Base-by-base conservation (phyloP, 2,329 filamentous ascomycete genomes). In the Aspergillus fischeri region DNA sequence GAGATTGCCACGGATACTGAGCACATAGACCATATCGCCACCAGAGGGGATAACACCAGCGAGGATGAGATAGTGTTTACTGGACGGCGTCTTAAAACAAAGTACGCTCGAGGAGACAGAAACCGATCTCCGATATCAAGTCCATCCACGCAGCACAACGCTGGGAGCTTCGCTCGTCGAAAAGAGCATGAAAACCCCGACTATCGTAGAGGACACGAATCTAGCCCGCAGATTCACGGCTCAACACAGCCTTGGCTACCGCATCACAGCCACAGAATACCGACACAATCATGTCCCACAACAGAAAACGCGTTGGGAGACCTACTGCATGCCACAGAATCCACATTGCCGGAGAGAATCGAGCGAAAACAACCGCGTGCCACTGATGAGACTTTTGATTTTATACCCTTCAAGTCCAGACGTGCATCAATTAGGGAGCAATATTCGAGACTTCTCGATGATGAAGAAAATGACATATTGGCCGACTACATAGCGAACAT, bases 31-130 rank as follows among this genome's bases (percentile, higher is more conserved):
- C 71, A 71, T 5, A 55, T 57, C 27, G 54, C 70, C 1, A 66
- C 68, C 6, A 81, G 14, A 38, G 32, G 32, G 9, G 44, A 81
- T 0, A 80, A 85, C 61, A 90, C 88, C 0, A 89, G 87, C 65
- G 89, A 90, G 50, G 90, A 96, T 49, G 74, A 77, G 56, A 67
- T 77, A 35, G 69, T 77, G 6, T 77, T 77, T 49, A 65, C 58
- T 21, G 75, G 74, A 21, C 67, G 75, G 55, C 66, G 60, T 20
- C 67, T 57, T n/a, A 54, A 54, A 29, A 52, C 50, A 27, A 63
- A 56, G 49, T 61, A 58, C 1, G 45, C 57, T 63, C 11, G 58
- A 60, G 55, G 60, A 17, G 32, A 35, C 32, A n/a, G 8, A 10
- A 21, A 8, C n/a, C n/a, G 32, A 5, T 17, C 29, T 14, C 27